A percentile compares a stretch with the other conserved stretches of the same genome.
phyloP scores from a whole-genome alignment of 352 stramenopile species.

The Phytophthora palmivora region DNA sequence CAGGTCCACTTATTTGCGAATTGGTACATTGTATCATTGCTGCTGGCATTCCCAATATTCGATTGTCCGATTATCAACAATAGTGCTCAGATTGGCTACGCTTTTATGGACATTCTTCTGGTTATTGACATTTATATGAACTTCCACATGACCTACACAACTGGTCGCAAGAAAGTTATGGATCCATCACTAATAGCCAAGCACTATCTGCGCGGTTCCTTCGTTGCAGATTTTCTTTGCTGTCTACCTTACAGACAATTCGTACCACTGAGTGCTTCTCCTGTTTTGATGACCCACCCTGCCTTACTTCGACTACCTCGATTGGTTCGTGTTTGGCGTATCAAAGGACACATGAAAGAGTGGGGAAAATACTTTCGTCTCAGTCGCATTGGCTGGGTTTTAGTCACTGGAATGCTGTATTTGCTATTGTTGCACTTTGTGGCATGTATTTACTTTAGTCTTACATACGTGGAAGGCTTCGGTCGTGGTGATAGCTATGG shows the following conservation, averaged over 20 bases:
- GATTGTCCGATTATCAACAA: conserved; percentile 18
- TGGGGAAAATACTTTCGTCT: conserved; percentile 36
- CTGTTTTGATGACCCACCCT: conserved; percentile 12
- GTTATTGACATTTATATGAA: conserved; percentile 57
- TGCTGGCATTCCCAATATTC: conserved; percentile 48
- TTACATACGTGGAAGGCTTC: conserved; percentile 48
- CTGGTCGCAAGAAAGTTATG: conserved; percentile 35
- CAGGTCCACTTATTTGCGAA: conserved; percentile 52
- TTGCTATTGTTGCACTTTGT: conserved; percentile 40
- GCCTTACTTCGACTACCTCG: conserved; percentile 44
- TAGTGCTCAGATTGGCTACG: conserved; percentile 29
- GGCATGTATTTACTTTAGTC: conserved; percentile 41
- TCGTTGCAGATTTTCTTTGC: conserved; percentile 47
- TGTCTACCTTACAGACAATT: conserved; percentile 52
- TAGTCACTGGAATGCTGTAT: conserved; percentile 16
- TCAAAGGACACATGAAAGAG: conserved; percentile 44
- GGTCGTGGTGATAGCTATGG: not conserved
- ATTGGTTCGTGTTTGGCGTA: conserved; percentile 43
- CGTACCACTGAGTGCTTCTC: conserved; percentile 4
- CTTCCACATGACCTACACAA: conserved; percentile 45
- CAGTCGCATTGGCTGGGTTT: conserved; percentile 13
- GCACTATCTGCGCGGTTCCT: conserved; percentile 37
- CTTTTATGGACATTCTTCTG: conserved; percentile 45
- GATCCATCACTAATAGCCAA: conserved; percentile 30
- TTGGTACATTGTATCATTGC: conserved; percentile 46